These are phyloP conservation scores for Fusarium newnesense DNA, from an alignment of 2,329 filamentous ascomycete species.

Conservation along the genomic window DNA sequence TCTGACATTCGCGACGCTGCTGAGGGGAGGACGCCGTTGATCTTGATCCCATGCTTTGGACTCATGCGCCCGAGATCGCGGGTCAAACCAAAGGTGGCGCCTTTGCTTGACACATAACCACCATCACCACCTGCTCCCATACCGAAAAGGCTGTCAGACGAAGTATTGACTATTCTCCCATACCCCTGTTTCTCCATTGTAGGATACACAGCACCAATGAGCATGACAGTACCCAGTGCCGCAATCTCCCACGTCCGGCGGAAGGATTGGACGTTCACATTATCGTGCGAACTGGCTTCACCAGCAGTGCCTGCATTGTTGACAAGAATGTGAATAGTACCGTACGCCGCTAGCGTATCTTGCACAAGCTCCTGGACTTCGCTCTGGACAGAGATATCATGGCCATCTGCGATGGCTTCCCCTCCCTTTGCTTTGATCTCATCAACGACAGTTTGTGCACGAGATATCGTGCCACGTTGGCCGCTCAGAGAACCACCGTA, in stretches of 20 bases:
- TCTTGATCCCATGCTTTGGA: background rate
- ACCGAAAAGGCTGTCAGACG: background rate
- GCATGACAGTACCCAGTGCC: background rate
- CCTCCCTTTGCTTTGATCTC: background rate
- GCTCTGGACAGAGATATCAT: background rate
- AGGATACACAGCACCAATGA: background rate
- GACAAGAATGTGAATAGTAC: background rate
- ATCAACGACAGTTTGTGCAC: background rate
- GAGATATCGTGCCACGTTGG: background rate
- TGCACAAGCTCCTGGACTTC: background rate
- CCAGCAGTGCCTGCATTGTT: background rate
- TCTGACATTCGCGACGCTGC: background rate
- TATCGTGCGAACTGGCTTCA: background rate
- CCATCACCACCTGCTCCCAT: background rate
- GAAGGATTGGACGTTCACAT: background rate
- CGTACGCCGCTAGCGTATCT: background rate
- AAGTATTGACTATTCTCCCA: background rate
- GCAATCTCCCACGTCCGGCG: background rate
- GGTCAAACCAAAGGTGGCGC: background rate
- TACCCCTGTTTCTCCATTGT: background rate
- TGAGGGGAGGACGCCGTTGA: background rate
- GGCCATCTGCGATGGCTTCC: background rate
- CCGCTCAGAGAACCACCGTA: background rate
- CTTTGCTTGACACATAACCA: background rate
- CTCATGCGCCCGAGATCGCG: background rate